Base-by-base conservation (phyloP, 2,329 filamentous ascomycete genomes). In the Colletotrichum scovillei region DNA sequence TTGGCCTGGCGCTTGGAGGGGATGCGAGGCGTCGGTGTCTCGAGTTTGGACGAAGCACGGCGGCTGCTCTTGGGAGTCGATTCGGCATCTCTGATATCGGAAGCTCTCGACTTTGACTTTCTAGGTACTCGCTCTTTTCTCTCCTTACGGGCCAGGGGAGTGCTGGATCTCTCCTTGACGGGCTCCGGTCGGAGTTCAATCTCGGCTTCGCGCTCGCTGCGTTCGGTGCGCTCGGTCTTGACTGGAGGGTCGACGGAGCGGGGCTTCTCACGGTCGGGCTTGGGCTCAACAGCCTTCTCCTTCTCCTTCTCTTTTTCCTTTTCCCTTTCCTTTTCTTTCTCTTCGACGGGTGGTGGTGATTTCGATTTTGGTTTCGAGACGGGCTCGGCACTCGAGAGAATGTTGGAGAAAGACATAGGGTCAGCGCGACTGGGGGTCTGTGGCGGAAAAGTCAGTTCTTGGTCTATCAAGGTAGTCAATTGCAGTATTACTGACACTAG, bases 371-470 rank as follows among this genome's bases (percentile, higher is more conserved):
- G 87, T 74, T 87, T 87, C 2, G 87, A 85, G 52, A 90, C 87
- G 66, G 93, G 91, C 69, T 95, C 92, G 68, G 93, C 89, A 76
- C 91, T 95, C 4, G 95, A 96, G 56, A 98, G 92, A 73, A 98
- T 97, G 81, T 95, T 98, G 76, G 95, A 97, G 80, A 98, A 97
- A 5, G 95, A 97, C 95, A 98, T 98, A 66, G 95, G 93, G 81
- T 97, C 94, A 72, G 93, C 92, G 81, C 95, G 92, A 77, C 90
- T 91, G 1, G 93, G 90, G 63, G 93, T 93, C 90, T 95, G 81
- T 49, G 42, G 42, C 26, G 9, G 24, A 2, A 24, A 24, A 9
- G 53, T 73, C 7, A 73, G 67, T 19, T 12, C 14, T 19, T 8
- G 19, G 4, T 28, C 38, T 56, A 24, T 22, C 24, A 59, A 30